Evolutionary conservation across 441 rosid genomes (phyloP).

Genomic region (Biscutella laevigata): DNA sequence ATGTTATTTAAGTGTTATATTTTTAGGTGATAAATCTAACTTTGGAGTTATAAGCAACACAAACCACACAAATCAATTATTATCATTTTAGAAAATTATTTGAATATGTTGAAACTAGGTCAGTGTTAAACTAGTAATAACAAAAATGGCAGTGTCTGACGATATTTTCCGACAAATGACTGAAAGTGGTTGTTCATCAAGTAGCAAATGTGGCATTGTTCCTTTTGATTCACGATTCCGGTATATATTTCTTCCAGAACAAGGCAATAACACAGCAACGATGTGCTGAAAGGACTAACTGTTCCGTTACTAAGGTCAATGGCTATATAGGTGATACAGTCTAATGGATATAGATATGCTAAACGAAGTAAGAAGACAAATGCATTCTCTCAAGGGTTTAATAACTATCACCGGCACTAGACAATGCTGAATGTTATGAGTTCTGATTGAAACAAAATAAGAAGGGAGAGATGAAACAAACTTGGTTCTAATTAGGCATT

Average conservation of each 20-base stretch:
- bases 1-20: background rate
- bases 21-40: slow-evolving; percentile 11
- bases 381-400: background rate
- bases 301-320: no score
- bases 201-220: no score
- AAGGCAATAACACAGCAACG: no score
- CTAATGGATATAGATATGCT: background rate
- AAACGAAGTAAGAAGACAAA: slow-evolving; percentile 2
- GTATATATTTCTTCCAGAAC: no score
- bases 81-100: background rate
- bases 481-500: slow-evolving; percentile 28
- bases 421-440: background rate
- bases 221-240: no score
- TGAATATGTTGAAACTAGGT: slow-evolving; percentile 3
- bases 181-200: no score
- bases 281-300: no score
- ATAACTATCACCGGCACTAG: background rate
- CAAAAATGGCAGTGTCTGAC: no score
- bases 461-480: slow-evolving; percentile 16
- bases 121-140: no score
- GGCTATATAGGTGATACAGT: no score
- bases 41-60: background rate
- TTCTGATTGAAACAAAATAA: background rate
- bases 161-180: no score
- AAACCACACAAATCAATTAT: slow-evolving; percentile 4